Evolutionary conservation across 2,329 filamentous ascomycete species (phyloP), one percentile per base, ranked within the genome.

Genomic region (Penicillium sp.): DNA sequence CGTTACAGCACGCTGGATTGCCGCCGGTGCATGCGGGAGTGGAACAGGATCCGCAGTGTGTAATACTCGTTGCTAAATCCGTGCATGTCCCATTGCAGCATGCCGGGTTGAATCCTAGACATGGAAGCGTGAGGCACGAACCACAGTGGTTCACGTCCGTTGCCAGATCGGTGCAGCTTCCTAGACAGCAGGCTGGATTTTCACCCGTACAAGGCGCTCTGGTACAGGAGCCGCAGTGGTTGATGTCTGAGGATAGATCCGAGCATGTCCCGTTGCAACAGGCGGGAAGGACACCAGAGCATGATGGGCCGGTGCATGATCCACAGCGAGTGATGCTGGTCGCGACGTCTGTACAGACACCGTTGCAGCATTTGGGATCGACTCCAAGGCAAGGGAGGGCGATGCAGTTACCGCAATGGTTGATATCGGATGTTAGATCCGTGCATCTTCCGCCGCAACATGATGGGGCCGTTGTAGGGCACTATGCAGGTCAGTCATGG

Each of bases 371-470:
- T 28, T 38, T 39, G 0, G 42, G 45, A 23, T 40, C 35, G 11
- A 11, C 14, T n/a, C 45, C 45, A 13, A 35, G 13, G 17, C 45
- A 45, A 9, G 42, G 35, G 10, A 26, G 14, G 2, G 39, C 23
- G 2, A 27, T 12, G 18, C 42, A 47, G 14, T 32, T 25, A 9
- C 45, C 42, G 13, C 45, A 47, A 20, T 47, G 39, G 1, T 15
- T 35, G 2, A 35, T 28, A 30, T 35, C 33, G 0, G 39, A 31
- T 11, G 30, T 23, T 10, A 45, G 13, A 30, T 48, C 39, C 1
- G 30, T 38, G 7, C 42, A 48, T 11, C 28, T 44, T 7, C 41
- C 47, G 25, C 37, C 41, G 28, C 47, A 50, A 27, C 47, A 49
- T 13, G 37, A 32, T 30, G 41, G 15, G 9, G 41, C 27, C 7